A percentile compares a stretch with the other conserved stretches of the same genome.
These are phyloP conservation scores for Penicillium corylophilum DNA, from an alignment of 2,329 filamentous ascomycete species.

Conservation along the genomic window DNA sequence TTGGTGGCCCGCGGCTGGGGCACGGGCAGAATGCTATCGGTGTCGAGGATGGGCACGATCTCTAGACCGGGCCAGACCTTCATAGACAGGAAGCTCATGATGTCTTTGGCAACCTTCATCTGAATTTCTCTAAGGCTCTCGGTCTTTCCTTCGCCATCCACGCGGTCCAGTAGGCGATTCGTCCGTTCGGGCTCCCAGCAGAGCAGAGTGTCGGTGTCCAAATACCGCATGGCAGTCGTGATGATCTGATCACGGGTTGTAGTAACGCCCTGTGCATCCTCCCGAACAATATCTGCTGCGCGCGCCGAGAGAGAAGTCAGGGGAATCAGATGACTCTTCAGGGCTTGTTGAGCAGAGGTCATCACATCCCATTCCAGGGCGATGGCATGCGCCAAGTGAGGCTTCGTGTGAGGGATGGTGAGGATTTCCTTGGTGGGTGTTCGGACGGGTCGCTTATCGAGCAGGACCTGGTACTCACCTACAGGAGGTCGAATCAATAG, in stretches of 20 bases:
- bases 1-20: slow-evolving; percentile 71
- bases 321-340: slow-evolving; percentile 84
- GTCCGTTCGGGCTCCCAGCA: slow-evolving; percentile 74
- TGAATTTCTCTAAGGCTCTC: slow-evolving; percentile 72
- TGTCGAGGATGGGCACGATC: slow-evolving; percentile 78
- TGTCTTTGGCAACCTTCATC: slow-evolving; percentile 64
- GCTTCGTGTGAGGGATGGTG: slow-evolving; percentile 70
- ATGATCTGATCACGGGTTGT: slow-evolving; percentile 64
- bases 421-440: slow-evolving; percentile 73
- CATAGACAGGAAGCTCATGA: slow-evolving; percentile 69
- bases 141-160: slow-evolving; percentile 46
- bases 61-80: slow-evolving; percentile 81
- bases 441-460: slow-evolving; percentile 77
- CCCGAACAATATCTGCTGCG: slow-evolving; percentile 73
- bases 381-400: slow-evolving; percentile 77
- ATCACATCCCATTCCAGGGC: slow-evolving; percentile 93
- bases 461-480: slow-evolving; percentile 63
- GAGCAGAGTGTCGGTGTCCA: slow-evolving; percentile 87
- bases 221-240: slow-evolving; percentile 73
- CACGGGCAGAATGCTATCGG: slow-evolving; percentile 71
- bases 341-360: slow-evolving; percentile 75
- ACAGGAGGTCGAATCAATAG: neutral
- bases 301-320: slow-evolving; percentile 82
- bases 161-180: slow-evolving; percentile 49
- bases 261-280: slow-evolving; percentile 57